These are phyloP conservation scores for Nidularia sp. DNA, from an alignment of 768 basidiomycete species.

Conservation along the genomic window DNA sequence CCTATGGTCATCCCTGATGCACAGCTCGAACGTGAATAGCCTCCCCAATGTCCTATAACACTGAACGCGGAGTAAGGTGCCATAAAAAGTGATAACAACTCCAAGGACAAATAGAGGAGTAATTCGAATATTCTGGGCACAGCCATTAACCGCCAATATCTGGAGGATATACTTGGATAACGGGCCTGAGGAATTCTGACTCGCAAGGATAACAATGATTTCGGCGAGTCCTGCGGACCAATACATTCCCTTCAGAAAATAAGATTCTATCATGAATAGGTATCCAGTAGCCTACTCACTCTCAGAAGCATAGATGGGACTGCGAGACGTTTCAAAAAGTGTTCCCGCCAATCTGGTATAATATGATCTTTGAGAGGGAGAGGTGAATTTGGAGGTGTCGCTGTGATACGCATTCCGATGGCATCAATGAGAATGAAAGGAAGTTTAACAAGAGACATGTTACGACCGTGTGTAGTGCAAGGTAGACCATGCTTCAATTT, in stretches of 20 bases:
- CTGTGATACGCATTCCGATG: conserved; percentile 2
- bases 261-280: neutral
- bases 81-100: conserved; percentile 15
- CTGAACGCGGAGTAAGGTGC: conserved; percentile 24
- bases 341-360: neutral
- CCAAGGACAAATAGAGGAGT: conserved; percentile 11
- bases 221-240: neutral
- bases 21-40: conserved; percentile 36
- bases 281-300: neutral
- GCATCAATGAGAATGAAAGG: conserved; percentile 2
- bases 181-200: neutral
- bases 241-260: neutral
- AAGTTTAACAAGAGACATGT: conserved; percentile 4
- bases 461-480: no score
- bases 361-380: neutral
- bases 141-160: neutral
- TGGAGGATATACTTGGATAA: neutral
- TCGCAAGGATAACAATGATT: neutral
- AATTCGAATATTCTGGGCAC: neutral
- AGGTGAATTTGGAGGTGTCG: neutral
- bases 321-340: neutral
- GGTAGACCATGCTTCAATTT: no score
- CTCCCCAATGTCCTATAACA: conserved; percentile 29
- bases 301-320: neutral
- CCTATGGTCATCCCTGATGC: conserved; percentile 14